Evolutionary conservation across 495 filamentous ascomycete species (phyloP).

Genomic region (Lepidopterella palustris): DNA sequence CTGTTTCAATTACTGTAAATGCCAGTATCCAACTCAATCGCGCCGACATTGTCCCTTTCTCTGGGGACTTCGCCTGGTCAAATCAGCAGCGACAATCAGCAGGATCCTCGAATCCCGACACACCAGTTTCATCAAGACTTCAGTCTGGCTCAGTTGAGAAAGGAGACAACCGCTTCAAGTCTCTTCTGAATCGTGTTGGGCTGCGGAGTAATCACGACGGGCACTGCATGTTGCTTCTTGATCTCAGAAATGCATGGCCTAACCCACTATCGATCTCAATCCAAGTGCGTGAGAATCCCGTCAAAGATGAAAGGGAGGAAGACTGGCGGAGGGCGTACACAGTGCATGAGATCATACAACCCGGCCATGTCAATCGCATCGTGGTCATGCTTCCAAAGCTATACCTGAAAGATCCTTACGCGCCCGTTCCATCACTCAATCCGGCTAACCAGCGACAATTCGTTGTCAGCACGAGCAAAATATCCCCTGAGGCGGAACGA

Average conservation of each 20-base stretch:
- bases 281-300: conserved; percentile 40
- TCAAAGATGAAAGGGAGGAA: conserved; percentile 3
- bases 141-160: conserved; percentile 10
- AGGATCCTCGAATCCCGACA: background rate
- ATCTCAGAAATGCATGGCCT: conserved; percentile 85
- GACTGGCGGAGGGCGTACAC: conserved; percentile 36
- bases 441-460: conserved; percentile 74
- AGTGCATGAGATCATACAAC: conserved; percentile 58
- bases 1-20: conserved; percentile 84
- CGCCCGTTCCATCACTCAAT: conserved; percentile 73
- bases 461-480: conserved; percentile 72
- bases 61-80: conserved; percentile 49
- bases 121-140: background rate
- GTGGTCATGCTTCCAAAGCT: conserved; percentile 70
- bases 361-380: conserved; percentile 71
- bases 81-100: conserved; percentile 27
- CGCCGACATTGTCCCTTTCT: conserved; percentile 71
- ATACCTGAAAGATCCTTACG: conserved; percentile 68
- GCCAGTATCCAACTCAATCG: conserved; percentile 74
- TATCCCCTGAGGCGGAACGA: conserved; percentile 71
- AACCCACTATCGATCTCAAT: conserved; percentile 55
- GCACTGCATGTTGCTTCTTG: conserved; percentile 73
- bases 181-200: conserved; percentile 14
- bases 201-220: conserved; percentile 41
- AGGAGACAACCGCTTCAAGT: conserved; percentile 24